A percentile compares a stretch with the other conserved stretches of the same genome.
These are phyloP conservation scores for Yamadazyma insecticola DNA, from an alignment of 805 yeast genomes.

Conservation along the genomic window DNA sequence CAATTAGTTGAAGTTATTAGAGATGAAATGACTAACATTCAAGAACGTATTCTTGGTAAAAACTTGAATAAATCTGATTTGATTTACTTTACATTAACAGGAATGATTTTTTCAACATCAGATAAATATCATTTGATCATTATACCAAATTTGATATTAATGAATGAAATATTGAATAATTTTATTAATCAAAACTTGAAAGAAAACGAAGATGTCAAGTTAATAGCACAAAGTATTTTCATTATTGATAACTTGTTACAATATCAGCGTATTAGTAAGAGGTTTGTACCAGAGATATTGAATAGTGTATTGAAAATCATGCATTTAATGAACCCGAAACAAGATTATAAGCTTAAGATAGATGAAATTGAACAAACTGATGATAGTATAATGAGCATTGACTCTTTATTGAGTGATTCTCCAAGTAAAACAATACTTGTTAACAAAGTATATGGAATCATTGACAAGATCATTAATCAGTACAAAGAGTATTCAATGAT, in stretches of 20 bases:
- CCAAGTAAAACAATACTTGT: slow-evolving; percentile 27
- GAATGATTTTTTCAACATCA: slow-evolving; percentile 83
- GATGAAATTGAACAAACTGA: slow-evolving; percentile 1
- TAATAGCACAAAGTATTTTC: slow-evolving; percentile 57
- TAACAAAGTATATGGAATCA: slow-evolving; percentile 23
- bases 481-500: slow-evolving; percentile 67
- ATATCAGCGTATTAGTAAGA: slow-evolving; percentile 76
- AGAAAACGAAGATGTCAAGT: slow-evolving; percentile 26
- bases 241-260: slow-evolving; percentile 59
- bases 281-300: slow-evolving; percentile 74
- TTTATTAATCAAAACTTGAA: slow-evolving; percentile 25
- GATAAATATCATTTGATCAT: slow-evolving; percentile 91
- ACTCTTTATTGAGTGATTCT: slow-evolving; percentile 11
- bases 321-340: neutral
- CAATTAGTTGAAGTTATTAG: slow-evolving; percentile 61
- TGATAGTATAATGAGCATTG: slow-evolving; percentile 8
- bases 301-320: slow-evolving; percentile 39
- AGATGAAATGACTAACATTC: slow-evolving; percentile 50
- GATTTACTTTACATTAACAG: slow-evolving; percentile 65
- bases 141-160: slow-evolving; percentile 73
- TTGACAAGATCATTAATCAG: slow-evolving; percentile 28
- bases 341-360: neutral
- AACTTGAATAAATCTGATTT: slow-evolving; percentile 43
- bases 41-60: slow-evolving; percentile 38
- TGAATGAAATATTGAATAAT: slow-evolving; percentile 56